Percentiles rank a stretch among this genome's conserved stretches.
Evolutionary conservation across 2,329 filamentous ascomycete genomes (phyloP).

Genomic region (Fusarium sp.): DNA sequence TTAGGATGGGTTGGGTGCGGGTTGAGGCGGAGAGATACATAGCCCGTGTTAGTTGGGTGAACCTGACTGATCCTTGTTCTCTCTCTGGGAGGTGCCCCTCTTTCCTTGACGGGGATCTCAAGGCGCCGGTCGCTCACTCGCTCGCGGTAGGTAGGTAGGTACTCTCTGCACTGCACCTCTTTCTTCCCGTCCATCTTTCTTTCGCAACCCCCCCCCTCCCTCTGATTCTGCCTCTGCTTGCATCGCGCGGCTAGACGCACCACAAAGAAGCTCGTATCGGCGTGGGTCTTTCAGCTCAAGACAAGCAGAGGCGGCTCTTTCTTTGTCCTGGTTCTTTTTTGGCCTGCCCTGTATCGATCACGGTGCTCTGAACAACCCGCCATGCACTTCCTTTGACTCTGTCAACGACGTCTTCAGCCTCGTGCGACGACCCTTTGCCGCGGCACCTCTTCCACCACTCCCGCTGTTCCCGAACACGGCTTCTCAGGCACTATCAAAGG

Average conservation of each 20-base stretch:
- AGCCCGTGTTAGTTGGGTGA: conserved; percentile 8
- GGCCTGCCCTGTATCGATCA: background rate
- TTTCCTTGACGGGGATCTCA: conserved; percentile 27
- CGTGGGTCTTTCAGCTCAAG: conserved; percentile 18
- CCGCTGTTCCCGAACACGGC: conserved; percentile 10
- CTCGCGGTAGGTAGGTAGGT: background rate
- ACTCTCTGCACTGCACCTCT: background rate
- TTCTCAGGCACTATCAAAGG: conserved; percentile 25
- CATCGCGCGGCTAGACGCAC: conserved; percentile 8
- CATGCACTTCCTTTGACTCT: conserved; percentile 45
- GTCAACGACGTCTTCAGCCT: conserved; percentile 37
- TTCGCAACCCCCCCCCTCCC: conserved; percentile 15
- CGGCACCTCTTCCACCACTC: conserved; percentile 18
- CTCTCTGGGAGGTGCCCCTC: conserved; percentile 30
- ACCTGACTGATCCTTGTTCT: conserved; percentile 17
- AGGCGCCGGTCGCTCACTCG: conserved; percentile 15
- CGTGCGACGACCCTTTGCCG: conserved; percentile 29
- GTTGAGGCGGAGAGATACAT: conserved; percentile 2
- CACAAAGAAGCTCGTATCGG: conserved; percentile 14
- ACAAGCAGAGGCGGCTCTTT: conserved; percentile 20
- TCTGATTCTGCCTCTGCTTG: conserved; percentile 2
- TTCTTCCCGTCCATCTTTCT: background rate
- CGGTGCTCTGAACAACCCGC: conserved; percentile 16
- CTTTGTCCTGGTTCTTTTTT: background rate
- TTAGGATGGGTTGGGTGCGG: background rate